Evolutionary conservation across 1,284 basidiomycete species (phyloP).

Genomic region (Boletus holoroseus): DNA sequence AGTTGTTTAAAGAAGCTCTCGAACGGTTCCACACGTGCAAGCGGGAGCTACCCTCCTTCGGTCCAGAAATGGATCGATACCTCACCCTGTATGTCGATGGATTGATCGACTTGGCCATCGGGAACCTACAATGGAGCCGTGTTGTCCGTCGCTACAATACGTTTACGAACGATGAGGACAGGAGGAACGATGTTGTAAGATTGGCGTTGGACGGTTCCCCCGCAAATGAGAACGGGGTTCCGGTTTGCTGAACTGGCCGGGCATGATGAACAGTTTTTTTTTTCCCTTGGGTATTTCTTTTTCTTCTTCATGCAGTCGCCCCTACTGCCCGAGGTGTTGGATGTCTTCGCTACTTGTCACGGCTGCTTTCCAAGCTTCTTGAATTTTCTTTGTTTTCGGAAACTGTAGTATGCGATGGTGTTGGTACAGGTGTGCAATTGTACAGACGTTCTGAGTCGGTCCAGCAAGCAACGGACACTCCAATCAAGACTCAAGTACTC

Average conservation of each 20-base stretch:
- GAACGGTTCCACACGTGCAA: slow-evolving; percentile 8
- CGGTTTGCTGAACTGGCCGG: not conserved
- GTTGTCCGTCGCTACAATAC: not conserved
- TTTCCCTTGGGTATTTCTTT: not conserved
- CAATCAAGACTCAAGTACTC: too few relatives aligned
- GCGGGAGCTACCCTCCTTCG: slow-evolving; percentile 6
- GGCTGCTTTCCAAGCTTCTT: not conserved
- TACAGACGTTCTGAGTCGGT: too few relatives aligned
- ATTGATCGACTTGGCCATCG: not conserved
- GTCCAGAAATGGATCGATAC: not conserved
- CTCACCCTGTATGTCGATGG: not conserved
- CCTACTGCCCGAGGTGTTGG: not conserved
- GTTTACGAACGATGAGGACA: not conserved
- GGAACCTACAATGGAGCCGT: not conserved
- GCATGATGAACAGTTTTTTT: not conserved
- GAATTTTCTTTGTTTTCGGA: too few relatives aligned
- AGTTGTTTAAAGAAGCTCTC: slow-evolving; percentile 12
- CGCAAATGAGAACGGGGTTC: not conserved
- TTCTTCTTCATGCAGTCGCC: not conserved
- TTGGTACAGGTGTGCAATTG: too few relatives aligned
- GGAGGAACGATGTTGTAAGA: not conserved
- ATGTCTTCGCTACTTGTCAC: not conserved
- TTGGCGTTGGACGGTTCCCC: not conserved
- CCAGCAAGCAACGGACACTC: too few relatives aligned
- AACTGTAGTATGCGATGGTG: too few relatives aligned